A percentile compares a stretch with the other conserved stretches of the same genome.
These are phyloP conservation scores for Leersia perrieri DNA, from an alignment of 176 grass and related monocot genomes.

Conservation along the genomic window DNA sequence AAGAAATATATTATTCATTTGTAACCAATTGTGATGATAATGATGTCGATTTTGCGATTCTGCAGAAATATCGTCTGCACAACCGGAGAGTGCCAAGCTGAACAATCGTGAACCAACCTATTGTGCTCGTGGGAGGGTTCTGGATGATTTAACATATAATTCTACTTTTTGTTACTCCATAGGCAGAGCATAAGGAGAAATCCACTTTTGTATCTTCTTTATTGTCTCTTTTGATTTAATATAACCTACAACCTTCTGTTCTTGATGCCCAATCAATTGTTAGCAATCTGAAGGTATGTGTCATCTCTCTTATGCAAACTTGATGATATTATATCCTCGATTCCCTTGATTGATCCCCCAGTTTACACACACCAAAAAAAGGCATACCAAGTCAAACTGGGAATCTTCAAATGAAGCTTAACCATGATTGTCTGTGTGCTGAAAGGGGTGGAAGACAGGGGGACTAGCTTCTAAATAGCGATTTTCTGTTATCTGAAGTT, in stretches of 20 bases:
- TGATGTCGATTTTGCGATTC: too few species aligned
- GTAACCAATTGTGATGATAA: too few species aligned
- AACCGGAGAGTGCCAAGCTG: too few species aligned
- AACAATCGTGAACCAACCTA: too few species aligned
- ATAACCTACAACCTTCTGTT: slow-evolving; percentile 72
- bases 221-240: slow-evolving; percentile 81
- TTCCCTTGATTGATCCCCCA: slow-evolving; percentile 19
- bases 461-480: slow-evolving; percentile 1
- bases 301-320: background rate
- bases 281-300: slow-evolving; percentile 74
- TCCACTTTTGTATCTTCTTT: slow-evolving; percentile 90
- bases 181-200: slow-evolving; percentile 92
- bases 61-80: too few species aligned
- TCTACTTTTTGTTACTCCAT: slow-evolving; percentile 35
- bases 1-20: too few species aligned
- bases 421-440: background rate
- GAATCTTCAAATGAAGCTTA: background rate
- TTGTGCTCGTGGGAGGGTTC: too few species aligned
- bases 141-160: slow-evolving; percentile 1
- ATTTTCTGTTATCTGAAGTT: background rate
- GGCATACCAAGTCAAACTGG: background rate
- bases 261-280: slow-evolving; percentile 92
- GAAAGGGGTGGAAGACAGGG: background rate
- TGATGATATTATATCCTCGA: background rate
- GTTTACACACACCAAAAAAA: slow-evolving; percentile 1